A percentile compares a stretch with the other conserved stretches of the same genome.
Evolutionary conservation across 2,329 filamentous ascomycete species (phyloP).

Genomic region (Colletotrichum viniferum): DNA sequence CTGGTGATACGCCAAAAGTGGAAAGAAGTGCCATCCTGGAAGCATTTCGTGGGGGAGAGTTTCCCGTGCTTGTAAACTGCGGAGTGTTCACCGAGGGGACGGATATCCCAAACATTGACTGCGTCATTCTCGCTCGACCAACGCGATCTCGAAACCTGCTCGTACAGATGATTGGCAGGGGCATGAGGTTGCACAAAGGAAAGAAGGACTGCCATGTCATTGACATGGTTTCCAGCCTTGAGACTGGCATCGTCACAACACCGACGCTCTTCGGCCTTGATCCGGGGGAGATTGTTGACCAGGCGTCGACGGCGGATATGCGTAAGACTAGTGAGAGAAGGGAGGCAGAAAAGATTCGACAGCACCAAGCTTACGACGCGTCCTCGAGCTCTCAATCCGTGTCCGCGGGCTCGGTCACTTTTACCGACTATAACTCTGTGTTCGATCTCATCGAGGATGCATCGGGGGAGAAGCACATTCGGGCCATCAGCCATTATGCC

Average conservation of each 20-base stretch:
- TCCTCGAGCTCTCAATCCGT: not conserved
- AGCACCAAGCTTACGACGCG: constrained; percentile 21
- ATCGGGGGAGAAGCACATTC: constrained; percentile 78
- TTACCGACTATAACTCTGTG: constrained; percentile 92
- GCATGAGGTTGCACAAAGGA: constrained; percentile 79
- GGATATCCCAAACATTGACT: constrained; percentile 97
- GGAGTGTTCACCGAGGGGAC: constrained; percentile 97
- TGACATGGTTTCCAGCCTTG: constrained; percentile 89
- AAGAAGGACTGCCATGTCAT: constrained; percentile 94
- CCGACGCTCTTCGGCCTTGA: constrained; percentile 94
- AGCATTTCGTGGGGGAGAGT: constrained; percentile 76
- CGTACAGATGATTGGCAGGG: constrained; percentile 96
- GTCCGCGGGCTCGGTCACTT: constrained; percentile 62
- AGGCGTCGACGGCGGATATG: constrained; percentile 68
- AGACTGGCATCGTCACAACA: constrained; percentile 84
- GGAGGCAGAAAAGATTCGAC: constrained; percentile 44
- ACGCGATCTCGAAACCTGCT: constrained; percentile 93
- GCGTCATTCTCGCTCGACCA: constrained; percentile 83
- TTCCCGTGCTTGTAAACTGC: constrained; percentile 90
- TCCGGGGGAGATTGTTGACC: constrained; percentile 75
- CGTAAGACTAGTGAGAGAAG: constrained; percentile 54
- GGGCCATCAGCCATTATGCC: constrained; percentile 72
- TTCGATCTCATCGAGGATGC: constrained; percentile 87
- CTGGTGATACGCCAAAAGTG: constrained; percentile 75
- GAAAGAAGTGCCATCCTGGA: constrained; percentile 73